phyloP scores from a whole-genome alignment of 768 basidiomycete species.

The Lactarius akahatsu region DNA sequence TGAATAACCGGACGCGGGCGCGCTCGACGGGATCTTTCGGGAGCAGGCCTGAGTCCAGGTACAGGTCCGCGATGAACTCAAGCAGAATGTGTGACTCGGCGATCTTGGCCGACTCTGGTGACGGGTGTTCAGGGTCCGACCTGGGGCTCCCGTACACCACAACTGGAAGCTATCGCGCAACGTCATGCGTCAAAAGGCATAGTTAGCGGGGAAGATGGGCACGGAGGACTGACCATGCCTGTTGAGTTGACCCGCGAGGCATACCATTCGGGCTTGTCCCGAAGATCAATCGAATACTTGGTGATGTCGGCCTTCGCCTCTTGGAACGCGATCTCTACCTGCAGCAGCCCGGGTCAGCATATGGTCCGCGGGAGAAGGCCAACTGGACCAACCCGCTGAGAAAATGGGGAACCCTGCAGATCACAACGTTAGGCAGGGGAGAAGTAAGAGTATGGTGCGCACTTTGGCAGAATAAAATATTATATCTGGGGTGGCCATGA shows the following conservation, averaged over 20 bases:
- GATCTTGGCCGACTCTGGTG: constrained; percentile 54
- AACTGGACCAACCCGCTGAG: constrained; percentile 46
- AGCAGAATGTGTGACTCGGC: constrained; percentile 60
- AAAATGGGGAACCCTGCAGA: constrained; percentile 51
- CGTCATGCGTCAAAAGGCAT: not conserved
- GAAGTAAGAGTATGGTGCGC: not conserved
- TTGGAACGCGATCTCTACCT: constrained; percentile 60
- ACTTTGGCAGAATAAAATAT: constrained; percentile 42
- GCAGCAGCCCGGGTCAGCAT: not conserved
- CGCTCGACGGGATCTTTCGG: constrained; percentile 54
- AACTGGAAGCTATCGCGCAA: constrained; percentile 49
- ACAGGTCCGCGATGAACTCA: constrained; percentile 61
- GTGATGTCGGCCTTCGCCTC: constrained; percentile 51
- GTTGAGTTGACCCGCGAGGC: constrained; percentile 58
- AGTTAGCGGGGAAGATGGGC: not conserved
- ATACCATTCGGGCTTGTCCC: constrained; percentile 68
- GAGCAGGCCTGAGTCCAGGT: constrained; percentile 45
- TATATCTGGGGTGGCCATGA: constrained; percentile 31
- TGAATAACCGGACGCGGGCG: constrained; percentile 58
- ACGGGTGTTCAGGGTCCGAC: constrained; percentile 49
- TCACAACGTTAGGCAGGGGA: not conserved
- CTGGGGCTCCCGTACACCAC: constrained; percentile 59
- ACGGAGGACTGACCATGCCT: constrained; percentile 47
- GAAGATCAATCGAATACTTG: constrained; percentile 53
- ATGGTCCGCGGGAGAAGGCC: not conserved